phyloP scores from a whole-genome alignment of 129 eudicot species.

The Dittrichia graveolens region DNA sequence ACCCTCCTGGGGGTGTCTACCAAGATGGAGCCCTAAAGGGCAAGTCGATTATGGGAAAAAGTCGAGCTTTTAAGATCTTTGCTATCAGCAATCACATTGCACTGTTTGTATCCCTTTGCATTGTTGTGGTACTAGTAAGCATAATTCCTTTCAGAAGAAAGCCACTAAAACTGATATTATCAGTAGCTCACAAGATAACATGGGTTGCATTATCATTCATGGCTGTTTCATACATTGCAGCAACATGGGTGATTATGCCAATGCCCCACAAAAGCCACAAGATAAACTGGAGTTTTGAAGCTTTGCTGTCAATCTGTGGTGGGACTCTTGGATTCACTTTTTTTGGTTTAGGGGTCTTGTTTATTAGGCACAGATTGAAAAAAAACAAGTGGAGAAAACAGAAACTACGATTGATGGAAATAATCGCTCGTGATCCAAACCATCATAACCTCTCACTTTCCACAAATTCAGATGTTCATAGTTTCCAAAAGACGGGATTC shows the following conservation, averaged over 20 bases:
- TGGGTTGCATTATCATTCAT: conserved; percentile 47
- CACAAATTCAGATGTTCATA: conserved; percentile 23
- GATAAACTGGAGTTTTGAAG: conserved; percentile 16
- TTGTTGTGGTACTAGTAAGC: conserved; percentile 43
- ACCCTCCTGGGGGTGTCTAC: conserved; percentile 43
- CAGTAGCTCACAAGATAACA: conserved; percentile 28
- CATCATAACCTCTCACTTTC: conserved; percentile 16
- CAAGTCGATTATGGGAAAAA: conserved; percentile 22
- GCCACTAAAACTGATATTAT: conserved; percentile 27
- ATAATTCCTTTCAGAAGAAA: conserved; percentile 36
- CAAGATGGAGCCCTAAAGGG: conserved; percentile 36
- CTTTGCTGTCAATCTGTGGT: conserved; percentile 9
- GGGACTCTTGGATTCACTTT: conserved; percentile 29
- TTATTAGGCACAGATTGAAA: conserved; percentile 7
- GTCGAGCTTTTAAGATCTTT: conserved; percentile 39
- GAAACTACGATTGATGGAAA: not conserved
- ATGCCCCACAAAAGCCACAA: not conserved
- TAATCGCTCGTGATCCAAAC: not conserved
- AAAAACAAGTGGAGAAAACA: conserved; percentile 10
- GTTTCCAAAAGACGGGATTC: conserved; percentile 9
- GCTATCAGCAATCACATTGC: conserved; percentile 40
- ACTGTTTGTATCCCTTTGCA: conserved; percentile 31
- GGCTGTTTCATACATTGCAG: conserved; percentile 41
- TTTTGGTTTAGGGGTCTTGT: conserved; percentile 15
- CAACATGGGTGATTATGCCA: conserved; percentile 28